Evolutionary conservation across 2,329 filamentous ascomycete genomes (phyloP).

Genomic region (Xylariomycetidae sp.): DNA sequence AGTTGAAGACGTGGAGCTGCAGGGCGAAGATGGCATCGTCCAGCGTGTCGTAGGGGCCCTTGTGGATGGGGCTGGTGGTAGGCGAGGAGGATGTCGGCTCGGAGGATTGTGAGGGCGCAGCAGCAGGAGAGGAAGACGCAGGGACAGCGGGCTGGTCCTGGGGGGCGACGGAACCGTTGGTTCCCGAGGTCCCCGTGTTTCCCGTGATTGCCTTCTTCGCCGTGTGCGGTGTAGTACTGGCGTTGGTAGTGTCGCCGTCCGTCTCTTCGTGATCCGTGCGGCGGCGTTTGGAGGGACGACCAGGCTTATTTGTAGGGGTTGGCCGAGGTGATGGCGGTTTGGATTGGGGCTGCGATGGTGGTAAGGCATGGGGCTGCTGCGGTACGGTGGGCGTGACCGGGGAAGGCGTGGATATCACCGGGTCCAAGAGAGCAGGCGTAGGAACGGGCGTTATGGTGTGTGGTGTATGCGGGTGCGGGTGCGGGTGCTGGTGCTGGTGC

Average conservation of each 20-base stretch:
- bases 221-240: background rate
- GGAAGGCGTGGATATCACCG: too few relatives aligned
- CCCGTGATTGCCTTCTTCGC: background rate
- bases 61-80: conserved; percentile 16
- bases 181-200: background rate
- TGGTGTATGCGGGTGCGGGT: conserved; percentile 2
- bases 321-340: conserved; percentile 1
- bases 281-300: conserved; percentile 10
- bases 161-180: too few relatives aligned
- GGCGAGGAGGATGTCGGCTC: conserved; percentile 8
- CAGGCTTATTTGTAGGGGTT: conserved; percentile 1
- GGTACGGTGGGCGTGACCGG: too few relatives aligned
- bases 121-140: background rate
- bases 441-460: conserved; percentile 4
- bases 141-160: background rate
- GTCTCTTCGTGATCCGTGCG: too few relatives aligned
- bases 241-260: conserved; percentile 2
- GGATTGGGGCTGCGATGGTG: background rate
- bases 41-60: conserved; percentile 21
- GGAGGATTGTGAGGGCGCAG: conserved; percentile 3
- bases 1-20: conserved; percentile 24
- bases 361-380: background rate
- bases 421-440: background rate
- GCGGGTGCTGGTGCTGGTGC: conserved; percentile 7
- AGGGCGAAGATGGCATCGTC: conserved; percentile 25